Conservation (phyloP, 257 asterid genomes). For the Apocynum venetum region DNA sequence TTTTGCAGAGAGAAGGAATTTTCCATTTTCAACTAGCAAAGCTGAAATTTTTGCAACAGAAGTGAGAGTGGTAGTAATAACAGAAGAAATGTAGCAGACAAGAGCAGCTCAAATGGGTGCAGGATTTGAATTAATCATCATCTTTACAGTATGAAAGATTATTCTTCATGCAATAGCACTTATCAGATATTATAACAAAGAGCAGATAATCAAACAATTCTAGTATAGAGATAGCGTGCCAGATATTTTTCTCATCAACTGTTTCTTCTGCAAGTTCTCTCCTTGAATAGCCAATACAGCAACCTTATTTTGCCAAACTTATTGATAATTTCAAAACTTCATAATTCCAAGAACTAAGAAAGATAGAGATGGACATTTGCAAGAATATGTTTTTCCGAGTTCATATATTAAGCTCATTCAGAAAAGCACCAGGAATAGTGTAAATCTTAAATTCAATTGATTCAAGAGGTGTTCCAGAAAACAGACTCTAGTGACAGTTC, state of each 20-base stretch:
- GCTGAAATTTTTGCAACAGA: slow-evolving; percentile 37
- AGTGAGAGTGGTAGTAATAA: neutral
- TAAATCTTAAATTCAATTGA: neutral
- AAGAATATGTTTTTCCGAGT: neutral
- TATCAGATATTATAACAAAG: neutral
- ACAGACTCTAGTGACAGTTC: neutral
- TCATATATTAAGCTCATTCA: neutral
- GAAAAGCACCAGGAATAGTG: neutral
- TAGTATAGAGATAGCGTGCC: neutral
- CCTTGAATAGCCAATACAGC: neutral
- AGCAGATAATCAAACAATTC: neutral
- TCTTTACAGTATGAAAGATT: neutral
- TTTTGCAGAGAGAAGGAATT: slow-evolving; percentile 95
- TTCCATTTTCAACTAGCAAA: slow-evolving; percentile 87
- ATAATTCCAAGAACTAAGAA: neutral
- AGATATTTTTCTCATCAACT: neutral
- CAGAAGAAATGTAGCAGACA: neutral
- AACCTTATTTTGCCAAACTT: neutral
- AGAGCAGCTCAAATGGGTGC: neutral
- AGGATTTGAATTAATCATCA: neutral
- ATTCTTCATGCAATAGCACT: neutral
- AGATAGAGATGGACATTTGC: neutral
- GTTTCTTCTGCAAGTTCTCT: neutral
- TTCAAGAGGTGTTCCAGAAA: neutral
- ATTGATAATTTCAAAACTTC: neutral